These are phyloP conservation scores for Vigna trinervia DNA, from an alignment of 306 rosid genomes.

Conservation along the genomic window DNA sequence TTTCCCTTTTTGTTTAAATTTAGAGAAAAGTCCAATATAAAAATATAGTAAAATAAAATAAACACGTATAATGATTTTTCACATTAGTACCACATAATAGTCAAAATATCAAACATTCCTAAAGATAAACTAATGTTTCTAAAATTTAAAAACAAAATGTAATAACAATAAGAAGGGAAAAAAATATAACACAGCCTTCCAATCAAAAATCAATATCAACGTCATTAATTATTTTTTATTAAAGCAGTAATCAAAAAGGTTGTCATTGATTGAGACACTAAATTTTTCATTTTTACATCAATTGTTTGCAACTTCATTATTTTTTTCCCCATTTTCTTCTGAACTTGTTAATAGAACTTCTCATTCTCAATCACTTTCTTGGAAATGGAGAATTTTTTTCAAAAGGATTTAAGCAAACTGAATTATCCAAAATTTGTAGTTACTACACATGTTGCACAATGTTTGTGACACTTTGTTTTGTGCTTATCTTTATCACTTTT, in stretches of 20 bases:
- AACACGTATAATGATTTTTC: no score
- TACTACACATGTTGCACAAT: background rate
- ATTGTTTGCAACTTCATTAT: conserved; percentile 12
- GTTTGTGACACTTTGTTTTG: conserved; percentile 3
- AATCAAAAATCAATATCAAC: no score
- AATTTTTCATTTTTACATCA: conserved; percentile 13
- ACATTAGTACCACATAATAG: no score
- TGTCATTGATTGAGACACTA: conserved; percentile 69
- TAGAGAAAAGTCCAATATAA: no score
- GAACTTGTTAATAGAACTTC: background rate
- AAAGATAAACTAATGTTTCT: no score
- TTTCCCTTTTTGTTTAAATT: no score
- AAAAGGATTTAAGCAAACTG: conserved; percentile 18
- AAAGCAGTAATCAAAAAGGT: conserved; percentile 47
- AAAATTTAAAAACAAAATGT: no score
- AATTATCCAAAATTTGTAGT: conserved; percentile 17
- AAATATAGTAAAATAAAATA: no score
- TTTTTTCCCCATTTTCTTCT: conserved; percentile 9
- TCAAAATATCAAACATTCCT: no score
- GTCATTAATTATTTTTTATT: no score
- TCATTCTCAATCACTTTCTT: conserved; percentile 7
- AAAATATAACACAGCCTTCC: no score
- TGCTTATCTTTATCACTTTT: background rate
- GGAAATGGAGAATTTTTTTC: conserved; percentile 20
- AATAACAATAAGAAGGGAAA: no score